Conservation (phyloP, 129 eudicot species). For the Cynara cardunculus region DNA sequence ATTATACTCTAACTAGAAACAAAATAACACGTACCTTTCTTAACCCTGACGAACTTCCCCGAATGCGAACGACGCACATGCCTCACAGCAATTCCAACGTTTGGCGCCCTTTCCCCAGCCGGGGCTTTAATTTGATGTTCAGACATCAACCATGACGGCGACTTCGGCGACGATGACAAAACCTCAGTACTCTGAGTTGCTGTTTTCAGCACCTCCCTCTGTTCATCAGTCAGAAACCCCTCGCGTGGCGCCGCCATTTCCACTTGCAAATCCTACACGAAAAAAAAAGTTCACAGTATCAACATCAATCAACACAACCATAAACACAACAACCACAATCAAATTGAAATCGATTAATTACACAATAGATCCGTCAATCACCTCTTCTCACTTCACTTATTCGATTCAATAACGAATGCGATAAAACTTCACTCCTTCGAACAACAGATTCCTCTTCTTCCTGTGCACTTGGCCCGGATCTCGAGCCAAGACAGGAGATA, state of each 20-base stretch:
- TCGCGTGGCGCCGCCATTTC: conserved; percentile 59
- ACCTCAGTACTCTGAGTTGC: conserved; percentile 57
- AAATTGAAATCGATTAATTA: conserved; percentile 8
- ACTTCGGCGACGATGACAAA: conserved; percentile 60
- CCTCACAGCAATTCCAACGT: conserved; percentile 52
- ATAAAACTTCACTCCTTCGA: background rate
- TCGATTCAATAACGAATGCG: conserved; percentile 6
- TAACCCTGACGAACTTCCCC: conserved; percentile 51
- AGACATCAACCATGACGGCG: conserved; percentile 43
- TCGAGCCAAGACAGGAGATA: conserved; percentile 73
- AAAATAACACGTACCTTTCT: conserved; percentile 50
- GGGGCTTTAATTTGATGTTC: conserved; percentile 61
- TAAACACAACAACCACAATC: background rate
- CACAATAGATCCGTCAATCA: background rate
- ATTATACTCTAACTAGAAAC: background rate
- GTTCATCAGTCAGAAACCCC: conserved; percentile 81
- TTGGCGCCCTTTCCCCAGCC: conserved; percentile 50
- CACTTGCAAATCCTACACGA: conserved; percentile 28
- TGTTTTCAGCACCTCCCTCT: conserved; percentile 62
- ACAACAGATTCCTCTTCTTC: conserved; percentile 31
- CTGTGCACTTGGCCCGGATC: conserved; percentile 78
- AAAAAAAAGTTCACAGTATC: conserved; percentile 19
- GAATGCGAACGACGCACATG: conserved; percentile 76
- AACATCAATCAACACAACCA: background rate
- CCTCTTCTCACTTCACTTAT: conserved; percentile 18